These are phyloP conservation scores for Solioccasus polychromus DNA, from an alignment of 768 basidiomycete species.

Conservation along the genomic window DNA sequence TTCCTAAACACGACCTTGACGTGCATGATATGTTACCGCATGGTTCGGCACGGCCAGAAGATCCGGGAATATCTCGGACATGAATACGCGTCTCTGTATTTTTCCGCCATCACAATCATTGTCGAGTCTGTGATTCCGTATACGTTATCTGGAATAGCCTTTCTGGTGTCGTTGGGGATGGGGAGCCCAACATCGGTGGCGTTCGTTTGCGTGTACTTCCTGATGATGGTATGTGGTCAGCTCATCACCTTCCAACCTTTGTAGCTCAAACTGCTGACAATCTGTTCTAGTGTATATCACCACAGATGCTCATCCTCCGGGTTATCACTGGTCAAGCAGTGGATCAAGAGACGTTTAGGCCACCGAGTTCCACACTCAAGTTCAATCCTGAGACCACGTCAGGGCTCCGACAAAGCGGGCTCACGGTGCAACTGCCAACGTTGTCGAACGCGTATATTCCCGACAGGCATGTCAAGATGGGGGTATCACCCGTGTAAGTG, in stretches of 20 bases:
- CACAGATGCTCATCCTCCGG: conserved; percentile 25
- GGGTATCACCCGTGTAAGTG: neutral
- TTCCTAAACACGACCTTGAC: conserved; percentile 19
- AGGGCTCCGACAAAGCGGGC: neutral
- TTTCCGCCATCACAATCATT: conserved; percentile 7
- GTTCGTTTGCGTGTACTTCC: conserved; percentile 12
- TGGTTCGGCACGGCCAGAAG: conserved; percentile 7
- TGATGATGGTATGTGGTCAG: conserved; percentile 21
- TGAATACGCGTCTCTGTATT: conserved; percentile 18
- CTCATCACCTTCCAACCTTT: too few relatives aligned
- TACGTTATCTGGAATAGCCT: conserved; percentile 23
- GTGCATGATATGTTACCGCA: conserved; percentile 21
- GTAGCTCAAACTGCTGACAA: too few relatives aligned
- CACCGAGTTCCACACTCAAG: conserved; percentile 1
- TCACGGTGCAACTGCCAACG: neutral
- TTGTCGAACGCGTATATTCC: neutral
- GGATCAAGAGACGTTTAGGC: conserved; percentile 3
- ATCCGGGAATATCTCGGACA: conserved; percentile 12
- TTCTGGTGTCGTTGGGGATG: conserved; percentile 19
- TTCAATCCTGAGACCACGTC: conserved; percentile 2
- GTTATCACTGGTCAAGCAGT: conserved; percentile 17
- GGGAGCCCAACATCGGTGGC: conserved; percentile 10
- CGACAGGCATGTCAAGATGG: neutral
- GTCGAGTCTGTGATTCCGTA: conserved; percentile 26
- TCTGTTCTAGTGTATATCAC: conserved; percentile 23